Evolutionary conservation across 2,329 filamentous ascomycete genomes (phyloP), one percentile per base, ranked within the genome.

Genomic region (Exophiala calicioides): DNA sequence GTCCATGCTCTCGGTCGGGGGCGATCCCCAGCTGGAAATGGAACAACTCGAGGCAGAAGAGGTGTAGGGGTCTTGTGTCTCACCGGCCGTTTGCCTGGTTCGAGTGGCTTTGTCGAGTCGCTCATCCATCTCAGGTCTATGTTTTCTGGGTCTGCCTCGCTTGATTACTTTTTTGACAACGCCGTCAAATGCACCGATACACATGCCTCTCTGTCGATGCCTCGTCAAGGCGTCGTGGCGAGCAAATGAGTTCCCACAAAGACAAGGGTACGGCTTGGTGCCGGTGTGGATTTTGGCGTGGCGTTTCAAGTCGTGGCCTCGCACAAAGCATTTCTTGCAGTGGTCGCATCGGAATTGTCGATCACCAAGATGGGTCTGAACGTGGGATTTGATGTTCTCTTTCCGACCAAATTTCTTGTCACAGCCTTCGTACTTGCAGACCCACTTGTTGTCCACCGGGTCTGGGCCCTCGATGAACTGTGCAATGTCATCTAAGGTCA

Each of bases 301-400:
- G 51, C 93, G 84, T 75, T 97, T 98, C 52, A 97, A 82, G 66
- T 98, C 93, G 66, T 98, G 93, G 61, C 95, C 90, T 27, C 93
- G 85, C 31, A 97, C 93, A 65, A 98, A 98, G 70, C 90, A 91
- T 72, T 97, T 97, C 41, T 86, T 79, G 73, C 93, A 98, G 44
- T 87, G 85, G 34, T 91, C 90, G 70, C 93, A 98, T 67, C 88
- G 85, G 71, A 89, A 98, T 65, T 96, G 93, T 36, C 93, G 81
- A 67, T 98, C 93, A 61, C 94, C 93, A 55, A 98, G 84, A 69
- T 98, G 93, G 3, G 93, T 98, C 70, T 98, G 93, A 10, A 98
- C 88, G 66, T 98, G 93, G 1, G 90, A 95, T 66, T 95, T 95
- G 74, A 97, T 96, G 70, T 98, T 97, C 68, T 98, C 93, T 67